phyloP scores from a whole-genome alignment of 2,329 filamentous ascomycete genomes.

The Colletotrichum sp. region DNA sequence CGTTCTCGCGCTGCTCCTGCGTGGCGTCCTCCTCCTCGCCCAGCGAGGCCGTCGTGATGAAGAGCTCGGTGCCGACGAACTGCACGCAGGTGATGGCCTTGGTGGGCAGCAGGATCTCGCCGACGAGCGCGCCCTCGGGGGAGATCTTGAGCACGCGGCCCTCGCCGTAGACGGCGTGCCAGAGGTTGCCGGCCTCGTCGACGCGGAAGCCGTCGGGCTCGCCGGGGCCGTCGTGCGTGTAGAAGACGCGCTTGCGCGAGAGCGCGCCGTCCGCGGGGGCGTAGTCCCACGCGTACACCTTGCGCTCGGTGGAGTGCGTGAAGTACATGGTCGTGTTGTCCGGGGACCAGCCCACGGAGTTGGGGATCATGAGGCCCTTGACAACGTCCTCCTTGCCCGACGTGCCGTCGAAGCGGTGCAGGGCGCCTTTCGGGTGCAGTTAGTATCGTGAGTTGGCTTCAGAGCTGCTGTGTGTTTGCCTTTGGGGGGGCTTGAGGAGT shows the following conservation, averaged over 20 bases:
- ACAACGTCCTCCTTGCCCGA: slow-evolving; percentile 65
- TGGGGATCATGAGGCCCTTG: slow-evolving; percentile 76
- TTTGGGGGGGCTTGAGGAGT: background rate
- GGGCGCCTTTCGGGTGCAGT: slow-evolving; percentile 59
- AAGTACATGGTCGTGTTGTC: slow-evolving; percentile 80
- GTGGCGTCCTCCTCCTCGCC: slow-evolving; percentile 69
- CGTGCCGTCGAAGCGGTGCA: slow-evolving; percentile 74
- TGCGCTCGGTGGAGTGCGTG: slow-evolving; percentile 75
- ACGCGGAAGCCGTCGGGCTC: slow-evolving; percentile 86
- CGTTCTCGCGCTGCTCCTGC: slow-evolving; percentile 61
- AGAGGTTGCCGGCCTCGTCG: slow-evolving; percentile 84
- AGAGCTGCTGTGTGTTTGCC: background rate
- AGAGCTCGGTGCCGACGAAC: slow-evolving; percentile 77
- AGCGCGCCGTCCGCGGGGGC: slow-evolving; percentile 66
- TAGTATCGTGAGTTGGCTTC: background rate
- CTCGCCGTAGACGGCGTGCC: slow-evolving; percentile 87
- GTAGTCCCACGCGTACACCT: slow-evolving; percentile 80
- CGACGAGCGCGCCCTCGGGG: slow-evolving; percentile 72
- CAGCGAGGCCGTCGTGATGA: slow-evolving; percentile 78
- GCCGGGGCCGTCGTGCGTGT: slow-evolving; percentile 68
- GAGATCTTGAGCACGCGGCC: slow-evolving; percentile 77
- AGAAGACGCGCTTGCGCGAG: slow-evolving; percentile 74
- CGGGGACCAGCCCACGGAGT: slow-evolving; percentile 82
- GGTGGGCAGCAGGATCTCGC: slow-evolving; percentile 78
- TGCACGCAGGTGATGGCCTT: slow-evolving; percentile 80